Percentiles rank a stretch among this genome's conserved stretches.
phyloP scores from a whole-genome alignment of 805 yeast genomes.

The Blastobotrys chiropterorum region DNA sequence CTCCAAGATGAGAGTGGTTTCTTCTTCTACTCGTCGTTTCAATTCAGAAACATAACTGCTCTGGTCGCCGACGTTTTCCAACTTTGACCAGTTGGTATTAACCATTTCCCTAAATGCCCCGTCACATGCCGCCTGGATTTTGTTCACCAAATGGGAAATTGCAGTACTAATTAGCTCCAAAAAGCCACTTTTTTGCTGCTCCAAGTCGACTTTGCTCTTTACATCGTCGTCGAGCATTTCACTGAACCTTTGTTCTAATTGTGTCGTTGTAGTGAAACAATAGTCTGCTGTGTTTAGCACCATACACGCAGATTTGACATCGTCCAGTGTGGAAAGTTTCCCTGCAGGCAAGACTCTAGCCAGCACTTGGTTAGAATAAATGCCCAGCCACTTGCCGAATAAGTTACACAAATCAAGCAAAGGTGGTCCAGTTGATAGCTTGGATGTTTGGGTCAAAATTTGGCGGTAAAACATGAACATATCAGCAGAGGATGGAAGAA shows the following conservation, averaged over 20 bases:
- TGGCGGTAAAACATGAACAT: constrained; percentile 73
- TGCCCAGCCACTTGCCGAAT: constrained; percentile 59
- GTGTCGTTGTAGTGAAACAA: constrained; percentile 69
- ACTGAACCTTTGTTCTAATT: constrained; percentile 58
- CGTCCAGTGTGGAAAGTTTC: constrained; percentile 44
- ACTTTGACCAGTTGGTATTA: constrained; percentile 65
- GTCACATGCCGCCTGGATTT: constrained; percentile 55
- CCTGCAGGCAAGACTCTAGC: constrained; percentile 42
- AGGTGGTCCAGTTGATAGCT: constrained; percentile 43
- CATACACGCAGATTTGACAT: constrained; percentile 59
- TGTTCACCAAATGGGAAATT: constrained; percentile 47
- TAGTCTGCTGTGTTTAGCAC: constrained; percentile 87
- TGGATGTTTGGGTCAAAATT: constrained; percentile 61
- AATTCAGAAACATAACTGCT: constrained; percentile 64
- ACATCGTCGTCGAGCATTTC: constrained; percentile 38
- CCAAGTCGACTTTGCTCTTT: constrained; percentile 45
- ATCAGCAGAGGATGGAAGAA: constrained; percentile 82
- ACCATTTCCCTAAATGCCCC: constrained; percentile 80
- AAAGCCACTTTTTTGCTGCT: constrained; percentile 49
- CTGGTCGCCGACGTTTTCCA: constrained; percentile 61
- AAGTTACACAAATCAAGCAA: constrained; percentile 45
- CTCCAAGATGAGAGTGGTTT: constrained; percentile 33
- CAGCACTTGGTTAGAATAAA: constrained; percentile 49
- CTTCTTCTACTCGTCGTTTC: constrained; percentile 39
- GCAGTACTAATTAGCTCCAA: constrained; percentile 53